Evolutionary conservation across 2,329 filamentous ascomycete genomes (phyloP), one percentile per base, ranked within the genome.

Genomic region (Aspergillus flavus): DNA sequence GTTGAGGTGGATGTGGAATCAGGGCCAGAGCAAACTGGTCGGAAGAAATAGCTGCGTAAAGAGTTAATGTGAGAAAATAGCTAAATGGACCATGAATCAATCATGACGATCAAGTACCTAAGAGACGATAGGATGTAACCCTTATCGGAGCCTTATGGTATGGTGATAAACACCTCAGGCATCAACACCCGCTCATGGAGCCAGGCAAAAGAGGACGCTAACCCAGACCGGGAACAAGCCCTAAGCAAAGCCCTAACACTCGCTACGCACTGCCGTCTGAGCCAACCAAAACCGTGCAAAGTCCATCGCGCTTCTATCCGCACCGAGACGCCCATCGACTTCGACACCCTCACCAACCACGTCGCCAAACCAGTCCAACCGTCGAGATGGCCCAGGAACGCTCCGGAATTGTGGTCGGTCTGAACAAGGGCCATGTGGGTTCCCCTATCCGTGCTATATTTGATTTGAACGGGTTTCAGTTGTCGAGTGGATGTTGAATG

Each of bases 381-480:
- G 72, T 78, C 78, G 79, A 77, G 74, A 83, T 83, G 82, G 80
- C 81, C 68, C 80, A 81, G 73, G 80, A 83, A 79, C 79, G 80
- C 71, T 79, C 80, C 76, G 82, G 82, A 75, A 80, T 89, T 77
- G 81, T 84, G 79, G 78, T 85, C 76, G 87, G 87, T 77, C 79
- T 88, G 75, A 89, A 89, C 82, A 83, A 83, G 76, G 87, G 87
- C 79, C 86, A 89, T 79, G 87, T 89, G 88, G 78, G 87, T 89
- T 71, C 46, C 68, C 64, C 69, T 67, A 58, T 58, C 60, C 48
- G 28, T 57, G 21, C 32, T 32, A 43, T 62, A 34, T 57, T 48
- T 58, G 30, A 28, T 32, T 45, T 43, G 43, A 30, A 58, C 58
- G 61, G 26, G 11, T 26, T 41, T 58, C 60, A 50, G 45, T 39